Conservation (phyloP, 169 alveolate genomes). For the Plasmodium malariae region DNA sequence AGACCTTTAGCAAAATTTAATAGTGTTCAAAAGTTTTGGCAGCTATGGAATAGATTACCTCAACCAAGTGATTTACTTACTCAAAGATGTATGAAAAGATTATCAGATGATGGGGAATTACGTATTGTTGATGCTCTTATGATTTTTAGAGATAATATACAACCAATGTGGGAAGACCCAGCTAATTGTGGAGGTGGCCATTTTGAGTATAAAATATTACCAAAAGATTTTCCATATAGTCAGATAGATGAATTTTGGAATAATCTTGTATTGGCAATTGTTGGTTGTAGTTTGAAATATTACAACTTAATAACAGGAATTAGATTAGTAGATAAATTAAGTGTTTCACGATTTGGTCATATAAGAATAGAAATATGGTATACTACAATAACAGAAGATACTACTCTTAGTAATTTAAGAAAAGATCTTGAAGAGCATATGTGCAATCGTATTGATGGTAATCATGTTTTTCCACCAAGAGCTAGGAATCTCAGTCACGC, state of each 20-base stretch:
- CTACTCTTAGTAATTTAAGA: constrained; percentile 63
- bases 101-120: constrained; percentile 83
- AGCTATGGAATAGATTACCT: constrained; percentile 86
- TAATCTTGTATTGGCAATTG: constrained; percentile 86
- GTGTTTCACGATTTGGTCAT: constrained; percentile 76
- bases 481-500: constrained; percentile 71
- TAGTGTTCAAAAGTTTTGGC: constrained; percentile 88
- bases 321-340: constrained; percentile 83
- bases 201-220: constrained; percentile 87
- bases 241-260: constrained; percentile 89
- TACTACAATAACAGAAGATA: constrained; percentile 77
- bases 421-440: constrained; percentile 79
- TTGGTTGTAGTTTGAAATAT: constrained; percentile 85
- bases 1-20: constrained; percentile 89
- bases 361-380: constrained; percentile 81
- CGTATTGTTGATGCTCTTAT: constrained; percentile 86
- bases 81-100: constrained; percentile 78
- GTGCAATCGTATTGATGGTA: constrained; percentile 81
- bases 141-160: constrained; percentile 88
- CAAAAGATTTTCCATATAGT: constrained; percentile 82
- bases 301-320: constrained; percentile 86
- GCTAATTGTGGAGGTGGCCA: constrained; percentile 90
- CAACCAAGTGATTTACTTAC: constrained; percentile 87
- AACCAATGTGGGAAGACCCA: constrained; percentile 92
- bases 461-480: constrained; percentile 79